Evolutionary conservation across 805 yeast species (phyloP).

Genomic region (Candida odintsovae): DNA sequence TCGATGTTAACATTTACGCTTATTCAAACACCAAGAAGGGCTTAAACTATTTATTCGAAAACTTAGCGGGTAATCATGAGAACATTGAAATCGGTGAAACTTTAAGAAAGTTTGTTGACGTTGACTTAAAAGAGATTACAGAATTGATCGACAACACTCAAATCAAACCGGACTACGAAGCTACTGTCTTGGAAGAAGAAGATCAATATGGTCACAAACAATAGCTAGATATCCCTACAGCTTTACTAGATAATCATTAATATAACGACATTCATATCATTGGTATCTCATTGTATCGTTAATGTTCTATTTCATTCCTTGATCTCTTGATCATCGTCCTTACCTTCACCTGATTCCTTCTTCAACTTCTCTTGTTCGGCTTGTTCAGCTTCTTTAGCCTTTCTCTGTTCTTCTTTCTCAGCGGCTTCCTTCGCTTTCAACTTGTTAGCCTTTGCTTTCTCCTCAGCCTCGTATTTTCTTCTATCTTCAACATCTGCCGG

Average conservation of each 20-base stretch:
- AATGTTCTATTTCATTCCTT: background rate
- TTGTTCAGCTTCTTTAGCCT: slow-evolving; percentile 8
- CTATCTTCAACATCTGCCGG: slow-evolving; percentile 11
- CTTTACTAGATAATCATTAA: background rate
- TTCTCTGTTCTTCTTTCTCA: slow-evolving; percentile 5
- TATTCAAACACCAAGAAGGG: slow-evolving; percentile 53
- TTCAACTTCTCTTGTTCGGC: background rate
- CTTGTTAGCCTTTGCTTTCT: background rate
- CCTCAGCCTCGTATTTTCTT: background rate
- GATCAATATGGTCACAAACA: slow-evolving; percentile 6
- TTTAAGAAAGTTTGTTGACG: slow-evolving; percentile 48
- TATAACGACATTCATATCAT: background rate
- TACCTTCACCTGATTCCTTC: background rate
- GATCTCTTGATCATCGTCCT: background rate
- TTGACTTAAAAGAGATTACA: slow-evolving; percentile 45
- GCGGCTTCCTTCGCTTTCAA: background rate
- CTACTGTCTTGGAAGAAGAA: slow-evolving; percentile 1
- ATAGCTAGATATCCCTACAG: background rate
- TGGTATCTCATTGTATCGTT: background rate
- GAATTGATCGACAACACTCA: slow-evolving; percentile 41
- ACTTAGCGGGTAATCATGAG: slow-evolving; percentile 76
- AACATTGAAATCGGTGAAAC: slow-evolving; percentile 80
- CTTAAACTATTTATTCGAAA: slow-evolving; percentile 31
- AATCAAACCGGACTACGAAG: slow-evolving; percentile 28
- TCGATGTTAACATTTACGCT: slow-evolving; percentile 89